Conservation (phyloP, 2,329 filamentous ascomycete genomes). For the Alternaria sp. region DNA sequence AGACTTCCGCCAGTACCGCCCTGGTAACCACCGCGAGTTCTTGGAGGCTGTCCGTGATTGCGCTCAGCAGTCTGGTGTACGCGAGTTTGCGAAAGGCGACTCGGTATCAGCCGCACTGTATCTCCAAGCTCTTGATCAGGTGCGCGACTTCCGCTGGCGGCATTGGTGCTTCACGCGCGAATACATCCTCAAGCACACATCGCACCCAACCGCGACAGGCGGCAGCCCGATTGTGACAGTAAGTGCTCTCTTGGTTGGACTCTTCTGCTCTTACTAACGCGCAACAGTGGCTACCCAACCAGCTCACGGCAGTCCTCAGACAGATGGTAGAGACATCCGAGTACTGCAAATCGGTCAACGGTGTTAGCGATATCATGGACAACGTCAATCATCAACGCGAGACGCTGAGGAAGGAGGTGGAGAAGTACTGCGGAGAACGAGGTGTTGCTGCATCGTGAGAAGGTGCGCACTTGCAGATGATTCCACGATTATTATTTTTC, state of each 20-base stretch:
- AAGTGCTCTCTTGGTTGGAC: constrained; percentile 21
- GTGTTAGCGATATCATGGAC: constrained; percentile 72
- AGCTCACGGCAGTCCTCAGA: constrained; percentile 75
- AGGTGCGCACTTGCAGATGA: not conserved
- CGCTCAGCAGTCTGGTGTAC: constrained; percentile 62
- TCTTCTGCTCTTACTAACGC: constrained; percentile 10
- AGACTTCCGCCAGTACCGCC: constrained; percentile 89
- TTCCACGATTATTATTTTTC: not conserved
- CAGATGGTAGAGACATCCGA: constrained; percentile 71
- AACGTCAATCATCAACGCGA: constrained; percentile 69
- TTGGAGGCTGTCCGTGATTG: constrained; percentile 72
- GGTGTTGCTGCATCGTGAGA: constrained; percentile 45
- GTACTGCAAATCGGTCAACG: constrained; percentile 55
- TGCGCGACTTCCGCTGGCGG: constrained; percentile 82
- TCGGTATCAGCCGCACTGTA: constrained; percentile 61
- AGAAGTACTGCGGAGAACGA: constrained; percentile 75
- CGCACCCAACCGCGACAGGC: constrained; percentile 79
- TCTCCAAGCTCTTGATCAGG: constrained; percentile 69
- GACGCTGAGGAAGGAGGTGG: constrained; percentile 75
- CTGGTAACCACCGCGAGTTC: constrained; percentile 87
- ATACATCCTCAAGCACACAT: constrained; percentile 81
- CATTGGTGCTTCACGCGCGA: constrained; percentile 88
- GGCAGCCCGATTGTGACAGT: constrained; percentile 80
- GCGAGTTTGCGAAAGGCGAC: constrained; percentile 70
- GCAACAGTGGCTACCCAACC: constrained; percentile 76